A percentile compares a stretch with the other conserved stretches of the same genome.
Conservation (phyloP, 163 green algal genomes). For the Picocystis sp. region DNA sequence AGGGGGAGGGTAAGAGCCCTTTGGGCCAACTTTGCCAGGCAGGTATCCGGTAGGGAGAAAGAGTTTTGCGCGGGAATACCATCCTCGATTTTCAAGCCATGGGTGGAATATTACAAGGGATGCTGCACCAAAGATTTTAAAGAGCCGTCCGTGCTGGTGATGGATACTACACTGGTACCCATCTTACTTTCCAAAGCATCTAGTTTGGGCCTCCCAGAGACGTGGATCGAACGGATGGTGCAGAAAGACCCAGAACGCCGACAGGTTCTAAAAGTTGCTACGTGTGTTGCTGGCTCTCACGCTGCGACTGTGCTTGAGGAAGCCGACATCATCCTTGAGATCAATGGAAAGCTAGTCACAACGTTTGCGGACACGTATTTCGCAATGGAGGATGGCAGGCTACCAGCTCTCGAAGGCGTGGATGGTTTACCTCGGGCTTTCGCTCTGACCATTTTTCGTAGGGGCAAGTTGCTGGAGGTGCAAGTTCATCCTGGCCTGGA, state of each 20-base stretch:
- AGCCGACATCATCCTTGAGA: conserved; percentile 63
- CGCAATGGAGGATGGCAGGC: too few species aligned
- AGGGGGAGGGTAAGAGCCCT: conserved; percentile 45
- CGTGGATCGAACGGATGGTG: conserved; percentile 48
- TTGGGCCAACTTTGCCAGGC: conserved; percentile 65
- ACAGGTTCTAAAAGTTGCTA: conserved; percentile 22
- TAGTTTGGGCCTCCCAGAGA: conserved; percentile 42
- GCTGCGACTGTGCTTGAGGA: conserved; percentile 35
- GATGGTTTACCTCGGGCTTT: conserved; percentile 5
- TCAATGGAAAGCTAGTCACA: conserved; percentile 42
- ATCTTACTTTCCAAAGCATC: conserved; percentile 55
- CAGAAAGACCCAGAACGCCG: conserved; percentile 45
- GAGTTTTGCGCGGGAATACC: conserved; percentile 59
- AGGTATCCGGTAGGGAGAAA: conserved; percentile 23
- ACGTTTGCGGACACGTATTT: conserved; percentile 52
- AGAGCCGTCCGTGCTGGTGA: conserved; percentile 10
- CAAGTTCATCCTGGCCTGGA: conserved; percentile 35
- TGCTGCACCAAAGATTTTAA: conserved; percentile 8
- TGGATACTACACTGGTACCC: conserved; percentile 54
- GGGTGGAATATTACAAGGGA: conserved; percentile 21
- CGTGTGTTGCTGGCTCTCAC: conserved; percentile 30
- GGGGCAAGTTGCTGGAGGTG: conserved; percentile 31
- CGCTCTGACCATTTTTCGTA: conserved; percentile 32
- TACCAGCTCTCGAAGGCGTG: too few species aligned
- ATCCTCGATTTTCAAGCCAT: conserved; percentile 33